Evolutionary conservation across 1,284 basidiomycete species (phyloP), one percentile per base, ranked within the genome.

Genomic region (Hemileia vastatrix): DNA sequence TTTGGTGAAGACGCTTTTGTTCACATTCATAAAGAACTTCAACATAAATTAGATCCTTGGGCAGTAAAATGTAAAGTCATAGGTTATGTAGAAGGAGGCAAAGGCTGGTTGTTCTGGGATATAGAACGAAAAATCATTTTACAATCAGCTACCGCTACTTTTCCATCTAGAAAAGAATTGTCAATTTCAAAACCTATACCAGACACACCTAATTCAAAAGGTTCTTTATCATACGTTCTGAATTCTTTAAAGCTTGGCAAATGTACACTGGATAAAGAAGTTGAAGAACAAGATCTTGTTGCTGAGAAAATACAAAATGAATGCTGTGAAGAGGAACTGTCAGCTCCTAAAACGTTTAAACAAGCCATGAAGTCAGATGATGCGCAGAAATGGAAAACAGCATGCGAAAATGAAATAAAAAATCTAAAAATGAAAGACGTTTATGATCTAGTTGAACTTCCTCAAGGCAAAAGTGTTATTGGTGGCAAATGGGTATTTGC

Each of bases 101-200:
- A 55, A 24, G 54, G 54, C 2, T 55, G 54, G 54, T 43, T 44
- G 2, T 55, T 55, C 21, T 55, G 40, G 36, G 13, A 44, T 2
- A 3, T 43, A 19, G 9, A n/a, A 18, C 19, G 15, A 2, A 43
- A 54, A 4, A 6, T 2, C 3, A 23, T 54, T 43, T 6, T 13
- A 3, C 3, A 2, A 44, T 55, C 40, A 6, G 52, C 6, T 2
- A 55, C 31, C 15, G 40, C 18, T 19, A 8, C 6, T 4, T 55
- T 44, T 43, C n/a, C n/a, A n/a, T n/a, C n/a, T n/a, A n/a, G n/a
- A n/a, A n/a, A n/a, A n/a, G n/a, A n/a, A n/a, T n/a, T n/a, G n/a
- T n/a, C n/a, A n/a, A n/a, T n/a, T n/a, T n/a, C n/a, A n/a, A n/a
- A n/a, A n/a, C n/a, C n/a, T n/a, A n/a, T n/a, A n/a, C n/a, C n/a